Evolutionary conservation across 352 stramenopile species (phyloP).

Genomic region (Pythium phragmitis): DNA sequence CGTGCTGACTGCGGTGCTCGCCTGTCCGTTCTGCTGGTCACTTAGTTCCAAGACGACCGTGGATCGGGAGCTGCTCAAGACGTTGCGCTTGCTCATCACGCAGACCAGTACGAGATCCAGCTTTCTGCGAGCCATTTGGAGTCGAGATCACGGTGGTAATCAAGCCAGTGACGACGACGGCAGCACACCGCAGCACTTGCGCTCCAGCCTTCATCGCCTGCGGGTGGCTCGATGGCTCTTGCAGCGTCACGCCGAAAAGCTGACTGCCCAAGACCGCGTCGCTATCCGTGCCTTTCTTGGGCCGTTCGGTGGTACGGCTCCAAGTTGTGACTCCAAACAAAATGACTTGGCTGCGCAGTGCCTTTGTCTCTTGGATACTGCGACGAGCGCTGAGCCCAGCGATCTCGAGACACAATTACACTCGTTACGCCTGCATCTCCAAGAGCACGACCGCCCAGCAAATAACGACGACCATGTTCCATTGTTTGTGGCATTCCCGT

Average conservation of each 20-base stretch:
- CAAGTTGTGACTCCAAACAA: background rate
- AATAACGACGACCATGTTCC: conserved; percentile 16
- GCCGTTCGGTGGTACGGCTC: background rate
- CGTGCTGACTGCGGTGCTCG: conserved; percentile 35
- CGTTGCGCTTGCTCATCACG: conserved; percentile 37
- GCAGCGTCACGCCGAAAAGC: conserved; percentile 17
- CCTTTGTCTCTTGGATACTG: background rate
- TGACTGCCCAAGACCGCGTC: background rate
- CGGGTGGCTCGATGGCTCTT: conserved; percentile 30
- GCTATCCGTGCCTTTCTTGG: background rate
- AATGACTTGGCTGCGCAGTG: conserved; percentile 5
- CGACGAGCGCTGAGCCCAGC: background rate
- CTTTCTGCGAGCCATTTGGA: conserved; percentile 33
- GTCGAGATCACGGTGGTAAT: background rate
- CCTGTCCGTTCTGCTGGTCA: conserved; percentile 36
- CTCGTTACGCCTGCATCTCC: conserved; percentile 11
- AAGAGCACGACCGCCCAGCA: background rate
- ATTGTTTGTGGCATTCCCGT: conserved; percentile 30
- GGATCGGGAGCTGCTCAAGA: conserved; percentile 36
- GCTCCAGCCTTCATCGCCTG: conserved; percentile 24
- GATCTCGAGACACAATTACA: conserved; percentile 3
- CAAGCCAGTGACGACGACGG: background rate
- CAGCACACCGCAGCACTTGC: background rate
- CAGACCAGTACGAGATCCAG: conserved; percentile 32
- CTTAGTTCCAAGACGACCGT: conserved; percentile 23